phyloP scores from a whole-genome alignment of 495 filamentous ascomycete species.

The Staphylotrichum longicolle region DNA sequence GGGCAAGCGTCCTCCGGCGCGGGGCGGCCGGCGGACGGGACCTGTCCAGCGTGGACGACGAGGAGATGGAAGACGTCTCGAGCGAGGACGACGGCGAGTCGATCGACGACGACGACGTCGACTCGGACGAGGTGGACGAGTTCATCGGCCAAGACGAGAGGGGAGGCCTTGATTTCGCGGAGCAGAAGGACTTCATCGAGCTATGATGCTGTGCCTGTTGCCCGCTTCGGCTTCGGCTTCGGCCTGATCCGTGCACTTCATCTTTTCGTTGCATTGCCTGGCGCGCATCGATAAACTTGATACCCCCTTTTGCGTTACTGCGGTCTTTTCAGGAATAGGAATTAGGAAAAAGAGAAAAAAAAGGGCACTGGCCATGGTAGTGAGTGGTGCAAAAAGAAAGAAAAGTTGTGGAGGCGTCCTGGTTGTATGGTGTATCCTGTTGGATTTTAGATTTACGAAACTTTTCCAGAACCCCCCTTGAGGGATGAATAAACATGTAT shows the following conservation, averaged over 20 bases:
- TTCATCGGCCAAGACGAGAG: conserved; percentile 51
- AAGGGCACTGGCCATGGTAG: not conserved
- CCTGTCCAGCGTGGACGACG: conserved; percentile 36
- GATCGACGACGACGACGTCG: conserved; percentile 80
- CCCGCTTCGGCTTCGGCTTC: not conserved
- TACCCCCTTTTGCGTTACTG: conserved; percentile 24
- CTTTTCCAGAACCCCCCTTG: not conserved
- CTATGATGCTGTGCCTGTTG: conserved; percentile 33
- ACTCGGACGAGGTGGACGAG: conserved; percentile 83
- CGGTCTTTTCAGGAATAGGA: conserved; percentile 1
- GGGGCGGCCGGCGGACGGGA: conserved; percentile 24
- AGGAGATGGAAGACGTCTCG: conserved; percentile 71
- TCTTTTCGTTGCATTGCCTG: conserved; percentile 14
- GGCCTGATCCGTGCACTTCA: not conserved
- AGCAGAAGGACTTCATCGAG: conserved; percentile 49
- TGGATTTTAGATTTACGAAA: not conserved
- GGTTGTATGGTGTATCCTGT: not conserved
- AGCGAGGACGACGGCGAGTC: conserved; percentile 78
- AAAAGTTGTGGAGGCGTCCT: not conserved
- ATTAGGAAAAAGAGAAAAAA: not conserved
- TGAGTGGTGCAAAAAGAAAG: not conserved
- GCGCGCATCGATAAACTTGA: conserved; percentile 27
- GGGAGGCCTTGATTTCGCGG: conserved; percentile 40
- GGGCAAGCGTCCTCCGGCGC: conserved; percentile 64
- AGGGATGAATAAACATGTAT: not conserved